Evolutionary conservation across 176 grass and related monocot genomes (phyloP).

Genomic region (bread wheat (Triticum aestivum)): IWGSC_CS_RefSeq_v2.1 NC_057811.1:489376151-489376650

Average conservation of each 20-base stretch:
- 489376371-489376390: constrained; percentile 54
- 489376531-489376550: too few species aligned
- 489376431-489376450: neutral
- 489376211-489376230: constrained; percentile 62
- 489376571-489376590: too few species aligned
- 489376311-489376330: constrained; percentile 67
- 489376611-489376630: too few species aligned
- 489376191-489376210: constrained; percentile 79
- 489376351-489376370: constrained; percentile 42
- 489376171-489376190: constrained; percentile 87
- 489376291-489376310: constrained; percentile 73
- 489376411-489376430: constrained; percentile 60
- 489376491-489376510: too few species aligned
- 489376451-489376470: neutral
- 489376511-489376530: too few species aligned
- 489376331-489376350: constrained; percentile 58
- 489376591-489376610: too few species aligned
- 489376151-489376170: constrained; percentile 18
- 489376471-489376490: neutral
- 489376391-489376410: constrained; percentile 91
- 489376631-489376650: neutral
- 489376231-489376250: constrained; percentile 52
- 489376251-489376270: constrained; percentile 61
- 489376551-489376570: neutral
- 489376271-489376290: constrained; percentile 63